A percentile compares a stretch with the other conserved stretches of the same genome.
phyloP scores from a whole-genome alignment of 768 basidiomycete species.

The Hypholoma fasciculare region DNA sequence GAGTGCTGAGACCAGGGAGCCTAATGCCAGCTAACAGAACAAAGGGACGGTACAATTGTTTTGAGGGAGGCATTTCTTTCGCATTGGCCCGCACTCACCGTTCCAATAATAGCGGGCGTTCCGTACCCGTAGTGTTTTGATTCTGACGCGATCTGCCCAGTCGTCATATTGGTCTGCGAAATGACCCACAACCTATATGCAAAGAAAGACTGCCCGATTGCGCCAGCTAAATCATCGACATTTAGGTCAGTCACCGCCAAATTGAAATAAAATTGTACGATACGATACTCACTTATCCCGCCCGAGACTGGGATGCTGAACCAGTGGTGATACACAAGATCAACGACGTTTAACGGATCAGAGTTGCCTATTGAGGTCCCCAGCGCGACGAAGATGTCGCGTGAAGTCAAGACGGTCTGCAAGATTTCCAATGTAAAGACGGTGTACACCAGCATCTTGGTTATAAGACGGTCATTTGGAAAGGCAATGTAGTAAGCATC shows the following conservation, averaged over 20 bases:
- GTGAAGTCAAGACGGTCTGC: constrained; percentile 24
- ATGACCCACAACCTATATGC: constrained; percentile 29
- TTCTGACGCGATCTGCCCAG: not conserved
- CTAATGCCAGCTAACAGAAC: constrained; percentile 16
- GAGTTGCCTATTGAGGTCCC: constrained; percentile 15
- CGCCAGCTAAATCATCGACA: constrained; percentile 19
- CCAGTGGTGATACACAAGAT: constrained; percentile 22
- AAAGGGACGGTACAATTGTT: not conserved
- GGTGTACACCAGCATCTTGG: constrained; percentile 25
- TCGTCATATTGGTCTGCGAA: constrained; percentile 5
- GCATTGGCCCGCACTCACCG: constrained; percentile 12
- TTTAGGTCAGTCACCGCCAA: not conserved
- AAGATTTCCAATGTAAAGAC: constrained; percentile 22
- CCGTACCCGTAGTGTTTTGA: constrained; percentile 4
- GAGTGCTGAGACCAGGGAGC: constrained; percentile 21
- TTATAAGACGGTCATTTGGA: constrained; percentile 23
- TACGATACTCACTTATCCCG: constrained; percentile 24
- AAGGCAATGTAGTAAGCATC: constrained; percentile 31
- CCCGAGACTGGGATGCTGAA: constrained; percentile 28
- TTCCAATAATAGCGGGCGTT: constrained; percentile 19
- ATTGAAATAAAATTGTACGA: not conserved
- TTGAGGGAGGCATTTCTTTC: not conserved
- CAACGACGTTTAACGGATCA: constrained; percentile 9
- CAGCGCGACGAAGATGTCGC: constrained; percentile 23
- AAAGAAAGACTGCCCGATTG: constrained; percentile 31